These are phyloP conservation scores for Allomyces javanicus DNA, from an alignment of 192 early-diverging fungal species.

Conservation along the genomic window DNA sequence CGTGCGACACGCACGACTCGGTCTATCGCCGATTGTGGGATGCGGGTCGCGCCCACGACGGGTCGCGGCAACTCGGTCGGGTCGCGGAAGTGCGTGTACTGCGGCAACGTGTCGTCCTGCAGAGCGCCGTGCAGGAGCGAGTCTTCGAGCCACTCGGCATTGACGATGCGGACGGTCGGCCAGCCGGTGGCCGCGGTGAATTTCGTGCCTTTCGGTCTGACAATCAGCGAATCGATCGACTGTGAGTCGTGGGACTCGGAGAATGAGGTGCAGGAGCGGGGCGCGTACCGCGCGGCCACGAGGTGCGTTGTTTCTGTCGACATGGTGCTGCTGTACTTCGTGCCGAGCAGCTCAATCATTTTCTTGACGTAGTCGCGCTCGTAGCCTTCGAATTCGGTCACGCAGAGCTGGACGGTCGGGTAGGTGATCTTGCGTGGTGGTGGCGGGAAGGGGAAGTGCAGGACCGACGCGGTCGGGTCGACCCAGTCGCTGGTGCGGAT, in stretches of 20 bases:
- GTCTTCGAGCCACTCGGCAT: background rate
- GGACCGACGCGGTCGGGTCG: background rate
- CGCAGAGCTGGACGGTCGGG: background rate
- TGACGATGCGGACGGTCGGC: background rate
- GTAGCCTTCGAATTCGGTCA: background rate
- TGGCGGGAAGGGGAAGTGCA: background rate
- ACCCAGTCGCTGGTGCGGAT: background rate
- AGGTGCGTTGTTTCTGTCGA: background rate
- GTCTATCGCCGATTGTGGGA: too few species aligned
- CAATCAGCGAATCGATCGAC: background rate
- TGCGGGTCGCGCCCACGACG: too few species aligned
- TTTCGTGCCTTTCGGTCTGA: background rate
- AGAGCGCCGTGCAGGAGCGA: background rate
- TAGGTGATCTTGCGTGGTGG: background rate
- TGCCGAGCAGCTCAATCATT: background rate
- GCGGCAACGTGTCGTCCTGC: background rate
- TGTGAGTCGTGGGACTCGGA: background rate
- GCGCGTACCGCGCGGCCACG: background rate
- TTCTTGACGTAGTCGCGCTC: background rate
- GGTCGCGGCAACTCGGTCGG: too few species aligned
- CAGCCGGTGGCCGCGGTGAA: background rate
- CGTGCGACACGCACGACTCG: too few species aligned
- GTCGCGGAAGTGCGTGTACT: too few species aligned
- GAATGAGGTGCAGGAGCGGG: background rate
- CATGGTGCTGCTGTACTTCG: background rate